Evolutionary conservation across 2,329 filamentous ascomycete genomes (phyloP), one percentile per base, ranked within the genome.

Genomic region (Trichoderma afroharzianum): DNA sequence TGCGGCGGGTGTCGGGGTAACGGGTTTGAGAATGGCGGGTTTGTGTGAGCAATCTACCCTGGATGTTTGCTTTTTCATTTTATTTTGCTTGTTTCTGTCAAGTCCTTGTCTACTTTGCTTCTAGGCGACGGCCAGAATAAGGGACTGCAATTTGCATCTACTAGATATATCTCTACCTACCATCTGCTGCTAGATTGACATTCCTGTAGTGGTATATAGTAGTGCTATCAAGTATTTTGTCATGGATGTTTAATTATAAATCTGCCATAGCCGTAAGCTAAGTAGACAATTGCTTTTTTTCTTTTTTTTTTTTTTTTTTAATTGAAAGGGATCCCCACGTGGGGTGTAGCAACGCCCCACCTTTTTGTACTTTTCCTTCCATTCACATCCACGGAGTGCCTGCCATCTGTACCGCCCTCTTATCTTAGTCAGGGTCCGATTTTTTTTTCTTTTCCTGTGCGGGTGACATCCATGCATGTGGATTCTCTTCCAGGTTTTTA

Each of bases 391-490:
- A 55, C 57, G n/a, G 28, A 64, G 66, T 53, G 30, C 61, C 59
- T 70, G 18, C 30, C 26, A 32, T n/a, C 28, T 47, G 47, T 18
- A 43, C 63, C 57, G 43, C 32, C 32, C 7, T 8, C n/a, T 47
- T 21, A n/a, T 47, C 36, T 69, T 63, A 61, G 55, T 63, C 57
- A 69, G 26, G 57, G 36, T 36, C 63, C 33, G 26, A 43, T 26
- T 57, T 39, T 43, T 43, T 67, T 58, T 26, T 43, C 33, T 43
- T 36, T 43, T 66, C 28, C 3, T 12, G 15, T 43, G 63, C 50
- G 63, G 63, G 63, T 67, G 63, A 67, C 63, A 67, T 67, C 18
- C 66, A 39, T 64, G 62, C 28, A 53, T 64, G 43, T 50, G 64
- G 33, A 26, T 2, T 64, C 24, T 32, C 18, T 59, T n/a, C n/a